A percentile compares a stretch with the other conserved stretches of the same genome.
phyloP scores from a whole-genome alignment of 805 yeast species.

The Henningerozyma blattae region DNA sequence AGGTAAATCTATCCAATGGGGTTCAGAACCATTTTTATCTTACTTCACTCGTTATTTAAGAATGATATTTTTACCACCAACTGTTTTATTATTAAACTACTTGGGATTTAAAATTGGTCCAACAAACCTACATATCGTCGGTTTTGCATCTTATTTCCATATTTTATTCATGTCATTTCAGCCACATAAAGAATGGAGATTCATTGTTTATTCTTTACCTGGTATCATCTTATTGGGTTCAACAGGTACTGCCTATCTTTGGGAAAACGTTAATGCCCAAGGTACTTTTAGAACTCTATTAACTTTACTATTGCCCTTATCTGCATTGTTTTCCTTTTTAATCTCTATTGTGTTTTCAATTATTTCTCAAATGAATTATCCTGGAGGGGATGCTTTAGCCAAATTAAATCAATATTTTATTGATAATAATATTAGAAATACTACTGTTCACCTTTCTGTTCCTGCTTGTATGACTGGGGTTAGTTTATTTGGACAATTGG shows the following conservation, averaged over 20 bases:
- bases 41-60: constrained; percentile 42
- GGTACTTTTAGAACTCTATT: constrained; percentile 15
- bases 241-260: constrained; percentile 36
- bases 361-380: constrained; percentile 67
- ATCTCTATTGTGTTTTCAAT: constrained; percentile 42
- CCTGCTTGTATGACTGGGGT: constrained; percentile 84
- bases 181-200: constrained; percentile 93
- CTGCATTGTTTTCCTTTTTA: constrained; percentile 26
- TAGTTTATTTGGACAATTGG: constrained; percentile 58
- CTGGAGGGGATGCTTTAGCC: constrained; percentile 71
- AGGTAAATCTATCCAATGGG: constrained; percentile 75
- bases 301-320: constrained; percentile 20
- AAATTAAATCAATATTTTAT: constrained; percentile 36
- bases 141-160: constrained; percentile 40
- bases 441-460: constrained; percentile 60
- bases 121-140: constrained; percentile 32
- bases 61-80: constrained; percentile 36
- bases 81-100: constrained; percentile 28
- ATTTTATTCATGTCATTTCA: constrained; percentile 61
- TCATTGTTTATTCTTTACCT: constrained; percentile 68
- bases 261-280: constrained; percentile 23
- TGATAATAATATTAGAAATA: constrained; percentile 13
- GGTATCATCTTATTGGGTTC: constrained; percentile 54
- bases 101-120: constrained; percentile 29
- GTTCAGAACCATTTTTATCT: constrained; percentile 59